Percentiles rank a stretch among this genome's conserved stretches.
phyloP scores from a whole-genome alignment of 768 basidiomycete genomes.

The Polyporus arcularius region DNA sequence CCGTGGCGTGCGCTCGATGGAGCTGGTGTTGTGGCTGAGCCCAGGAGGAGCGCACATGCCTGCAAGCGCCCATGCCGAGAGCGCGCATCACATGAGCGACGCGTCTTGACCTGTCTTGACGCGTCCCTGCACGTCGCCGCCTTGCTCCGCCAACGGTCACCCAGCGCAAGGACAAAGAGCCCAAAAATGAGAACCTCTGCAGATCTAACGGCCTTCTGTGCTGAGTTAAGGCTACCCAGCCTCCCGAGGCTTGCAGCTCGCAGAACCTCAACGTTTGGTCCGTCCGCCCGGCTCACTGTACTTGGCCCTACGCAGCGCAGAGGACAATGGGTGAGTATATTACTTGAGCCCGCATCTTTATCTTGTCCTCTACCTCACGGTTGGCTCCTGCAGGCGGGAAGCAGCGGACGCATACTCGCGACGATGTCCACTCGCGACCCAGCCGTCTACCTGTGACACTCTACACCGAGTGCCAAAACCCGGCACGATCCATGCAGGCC shows the following conservation, averaged over 20 bases:
- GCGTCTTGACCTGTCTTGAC: not conserved
- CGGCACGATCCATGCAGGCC: not conserved
- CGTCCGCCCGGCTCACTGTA: too few relatives aligned
- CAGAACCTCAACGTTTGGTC: too few relatives aligned
- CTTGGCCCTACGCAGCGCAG: too few relatives aligned
- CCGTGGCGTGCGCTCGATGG: not conserved
- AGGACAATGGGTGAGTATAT: too few relatives aligned
- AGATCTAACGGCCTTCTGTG: too few relatives aligned
- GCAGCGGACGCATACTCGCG: not conserved
- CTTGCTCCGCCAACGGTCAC: not conserved
- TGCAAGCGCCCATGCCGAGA: not conserved
- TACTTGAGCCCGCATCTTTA: too few relatives aligned
- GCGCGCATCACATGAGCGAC: constrained; percentile 13
- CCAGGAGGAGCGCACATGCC: not conserved
- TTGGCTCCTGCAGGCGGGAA: too few relatives aligned
- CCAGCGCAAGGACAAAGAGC: not conserved
- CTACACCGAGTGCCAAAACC: not conserved
- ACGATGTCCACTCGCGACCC: not conserved
- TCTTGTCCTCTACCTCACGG: too few relatives aligned
- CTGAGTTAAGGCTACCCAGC: too few relatives aligned
- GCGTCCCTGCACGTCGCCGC: not conserved
- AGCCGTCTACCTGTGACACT: not conserved
- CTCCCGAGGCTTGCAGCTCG: too few relatives aligned
- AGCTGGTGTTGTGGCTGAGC: not conserved
- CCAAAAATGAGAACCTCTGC: too few relatives aligned